phyloP scores from a whole-genome alignment of 2,329 filamentous ascomycete genomes.

The Verticillium albo-atrum region DNA sequence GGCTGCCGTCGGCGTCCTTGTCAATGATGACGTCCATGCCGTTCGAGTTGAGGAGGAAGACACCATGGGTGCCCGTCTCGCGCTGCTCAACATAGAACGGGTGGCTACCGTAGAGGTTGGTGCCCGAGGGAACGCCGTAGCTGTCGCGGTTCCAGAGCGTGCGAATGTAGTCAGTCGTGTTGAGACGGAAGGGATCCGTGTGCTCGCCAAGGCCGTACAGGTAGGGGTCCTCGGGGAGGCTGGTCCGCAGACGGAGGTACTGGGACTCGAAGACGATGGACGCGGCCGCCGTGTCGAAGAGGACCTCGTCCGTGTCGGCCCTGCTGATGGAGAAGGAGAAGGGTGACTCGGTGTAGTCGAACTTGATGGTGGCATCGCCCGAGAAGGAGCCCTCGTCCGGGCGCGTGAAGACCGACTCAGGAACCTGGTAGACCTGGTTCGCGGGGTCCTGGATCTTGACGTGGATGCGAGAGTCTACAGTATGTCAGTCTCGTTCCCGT shows the following conservation, averaged over 20 bases:
- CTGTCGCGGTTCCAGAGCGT: constrained; percentile 1
- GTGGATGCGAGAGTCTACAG: constrained; percentile 61
- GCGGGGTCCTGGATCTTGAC: constrained; percentile 68
- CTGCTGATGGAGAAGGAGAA: constrained; percentile 63
- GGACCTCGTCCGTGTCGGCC: constrained; percentile 53
- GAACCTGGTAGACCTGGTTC: constrained; percentile 70
- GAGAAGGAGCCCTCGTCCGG: constrained; percentile 34
- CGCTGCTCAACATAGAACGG: constrained; percentile 77
- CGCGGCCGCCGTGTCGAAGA: constrained; percentile 63
- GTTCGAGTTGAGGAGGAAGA: constrained; percentile 74
- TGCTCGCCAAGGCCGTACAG: constrained; percentile 71
- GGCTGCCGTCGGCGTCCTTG: constrained; percentile 20
- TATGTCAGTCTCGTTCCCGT: not conserved
- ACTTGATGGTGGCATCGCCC: constrained; percentile 39
- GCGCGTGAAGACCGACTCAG: constrained; percentile 61
- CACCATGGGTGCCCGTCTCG: constrained; percentile 66
- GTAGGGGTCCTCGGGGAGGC: constrained; percentile 67
- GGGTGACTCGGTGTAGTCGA: constrained; percentile 40
- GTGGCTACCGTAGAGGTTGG: constrained; percentile 72
- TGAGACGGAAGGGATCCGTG: constrained; percentile 66
- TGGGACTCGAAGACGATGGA: constrained; percentile 71
- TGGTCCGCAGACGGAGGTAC: constrained; percentile 68
- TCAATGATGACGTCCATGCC: constrained; percentile 26
- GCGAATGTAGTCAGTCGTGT: constrained; percentile 56
- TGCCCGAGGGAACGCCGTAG: constrained; percentile 26